A percentile compares a stretch with the other conserved stretches of the same genome.
phyloP scores from a whole-genome alignment of 1,284 basidiomycete genomes.

The Afroboletus lepidellus region DNA sequence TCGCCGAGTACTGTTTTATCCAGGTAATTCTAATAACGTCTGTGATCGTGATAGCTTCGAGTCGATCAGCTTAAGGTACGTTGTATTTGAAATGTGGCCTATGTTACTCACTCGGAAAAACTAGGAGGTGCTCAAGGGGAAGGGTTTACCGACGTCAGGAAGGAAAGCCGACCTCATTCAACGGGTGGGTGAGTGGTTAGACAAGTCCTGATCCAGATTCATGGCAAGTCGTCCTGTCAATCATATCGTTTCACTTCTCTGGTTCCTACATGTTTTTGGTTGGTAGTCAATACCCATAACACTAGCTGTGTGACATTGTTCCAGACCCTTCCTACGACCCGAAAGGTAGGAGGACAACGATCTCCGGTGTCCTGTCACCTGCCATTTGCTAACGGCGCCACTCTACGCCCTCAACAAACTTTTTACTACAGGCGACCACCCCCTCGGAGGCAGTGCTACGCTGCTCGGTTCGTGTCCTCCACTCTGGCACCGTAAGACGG shows the following conservation, averaged over 20 bases:
- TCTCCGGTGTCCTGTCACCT: not conserved
- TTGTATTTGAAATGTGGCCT: not conserved
- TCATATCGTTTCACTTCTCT: not conserved
- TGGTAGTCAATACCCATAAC: not conserved
- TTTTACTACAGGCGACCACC: not conserved
- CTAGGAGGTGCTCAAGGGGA: constrained; percentile 69
- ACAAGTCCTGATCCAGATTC: constrained; percentile 10
- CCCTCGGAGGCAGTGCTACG: not conserved
- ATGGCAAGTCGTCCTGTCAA: not conserved
- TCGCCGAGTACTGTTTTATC: constrained; percentile 1
- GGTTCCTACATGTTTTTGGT: not conserved
- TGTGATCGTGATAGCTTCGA: constrained; percentile 51
- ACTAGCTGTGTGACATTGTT: not conserved
- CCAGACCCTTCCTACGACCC: not conserved
- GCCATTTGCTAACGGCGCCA: not conserved
- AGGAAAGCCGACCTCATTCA: constrained; percentile 71
- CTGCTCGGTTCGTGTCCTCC: not conserved
- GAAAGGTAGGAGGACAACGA: not conserved
- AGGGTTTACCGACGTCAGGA: constrained; percentile 57
- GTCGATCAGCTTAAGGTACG: constrained; percentile 76
- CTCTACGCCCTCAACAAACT: not conserved
- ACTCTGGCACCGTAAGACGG: too few relatives aligned
- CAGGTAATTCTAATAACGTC: constrained; percentile 10
- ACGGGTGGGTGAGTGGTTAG: constrained; percentile 58
- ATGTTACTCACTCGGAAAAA: constrained; percentile 14